Conservation (phyloP, 139 green algal species). For the Yamagishiella unicocca region DNA sequence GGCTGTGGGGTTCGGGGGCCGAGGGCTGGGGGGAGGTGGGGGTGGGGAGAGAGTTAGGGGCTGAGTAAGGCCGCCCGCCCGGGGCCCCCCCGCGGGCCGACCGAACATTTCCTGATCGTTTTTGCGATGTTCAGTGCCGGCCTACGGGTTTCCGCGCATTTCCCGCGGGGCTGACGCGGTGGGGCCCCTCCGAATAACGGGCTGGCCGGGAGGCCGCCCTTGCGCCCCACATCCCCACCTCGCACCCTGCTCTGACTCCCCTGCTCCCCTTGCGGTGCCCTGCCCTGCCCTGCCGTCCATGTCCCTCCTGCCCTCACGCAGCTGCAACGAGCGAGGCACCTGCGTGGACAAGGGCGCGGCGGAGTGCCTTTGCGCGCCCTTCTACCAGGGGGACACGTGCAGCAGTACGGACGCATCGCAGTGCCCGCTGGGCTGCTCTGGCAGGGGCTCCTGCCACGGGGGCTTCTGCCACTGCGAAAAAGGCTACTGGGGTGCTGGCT, state of each 20-base stretch:
- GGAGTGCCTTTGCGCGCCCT: neutral
- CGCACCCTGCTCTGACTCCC: too few species aligned
- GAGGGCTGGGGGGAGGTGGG: neutral
- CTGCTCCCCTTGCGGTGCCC: too few species aligned
- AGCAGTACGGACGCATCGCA: neutral
- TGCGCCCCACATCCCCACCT: neutral
- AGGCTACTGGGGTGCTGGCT: slow-evolving; percentile 51
- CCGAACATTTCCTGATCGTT: too few species aligned
- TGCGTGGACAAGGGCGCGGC: neutral
- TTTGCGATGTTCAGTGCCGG: too few species aligned
- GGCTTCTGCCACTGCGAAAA: slow-evolving; percentile 52
- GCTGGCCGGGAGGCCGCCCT: neutral
- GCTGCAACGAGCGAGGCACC: slow-evolving; percentile 1
- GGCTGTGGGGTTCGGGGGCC: neutral
- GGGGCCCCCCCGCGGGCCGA: too few species aligned
- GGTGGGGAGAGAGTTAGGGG: neutral
- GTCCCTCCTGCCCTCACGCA: neutral
- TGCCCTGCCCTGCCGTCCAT: neutral
- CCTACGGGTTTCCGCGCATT: too few species aligned
- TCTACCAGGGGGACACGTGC: neutral
- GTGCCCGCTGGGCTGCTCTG: neutral
- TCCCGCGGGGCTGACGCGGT: too few species aligned
- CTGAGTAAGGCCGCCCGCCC: neutral
- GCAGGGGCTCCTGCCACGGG: slow-evolving; percentile 16
- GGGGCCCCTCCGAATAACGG: too few species aligned